Base-by-base conservation (phyloP, 2,329 filamentous ascomycete species). In the Exserohilum rostratum region DNA sequence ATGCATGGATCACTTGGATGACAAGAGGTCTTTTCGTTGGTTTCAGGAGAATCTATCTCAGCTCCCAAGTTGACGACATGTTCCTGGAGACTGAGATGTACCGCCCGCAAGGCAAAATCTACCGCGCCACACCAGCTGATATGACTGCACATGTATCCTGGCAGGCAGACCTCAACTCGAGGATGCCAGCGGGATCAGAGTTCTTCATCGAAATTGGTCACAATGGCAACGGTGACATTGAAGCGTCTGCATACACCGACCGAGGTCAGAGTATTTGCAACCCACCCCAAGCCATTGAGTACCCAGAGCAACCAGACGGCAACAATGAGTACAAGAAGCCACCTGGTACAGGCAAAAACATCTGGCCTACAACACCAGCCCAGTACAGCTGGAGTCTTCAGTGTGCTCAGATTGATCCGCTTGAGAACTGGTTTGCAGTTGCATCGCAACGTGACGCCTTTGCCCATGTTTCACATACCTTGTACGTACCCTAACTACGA, bases 61-160 rank as follows among this genome's bases (percentile, higher is more conserved):
- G 76, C 71, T 81, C 83, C 11, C 84, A 86, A 64, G 81, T 87
- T 29, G 85, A 88, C 62, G 85, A 88, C 60, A 83, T 88, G 77
- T 83, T 87, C 61, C 75, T 88, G 17, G 74, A 77, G 67, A 78
- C 75, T 2, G 66, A 66, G 3, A 54, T 78, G 22, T 78, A 78
- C 53, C 39, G 59, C n/a, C 83, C 84, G 1, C 60, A 62, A n/a
- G 79, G 77, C 5, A 75, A 70, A 0, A 76, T 73, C 5, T 87
- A 83, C 74, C 80, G 82, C 17, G 75, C 83, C 50, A 69, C 66
- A 20, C 67, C 71, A 2, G 66, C 63, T 6, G 73, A 76, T 58
- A 59, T 75, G 1, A 55, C 53, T 15, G 13, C 57, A 18, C 69
- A 73, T 43, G 69, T 73, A 12, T 46, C 55, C 25, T 75, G 72